These are phyloP conservation scores for Chiua virens DNA, from an alignment of 768 basidiomycete genomes.

Conservation along the genomic window DNA sequence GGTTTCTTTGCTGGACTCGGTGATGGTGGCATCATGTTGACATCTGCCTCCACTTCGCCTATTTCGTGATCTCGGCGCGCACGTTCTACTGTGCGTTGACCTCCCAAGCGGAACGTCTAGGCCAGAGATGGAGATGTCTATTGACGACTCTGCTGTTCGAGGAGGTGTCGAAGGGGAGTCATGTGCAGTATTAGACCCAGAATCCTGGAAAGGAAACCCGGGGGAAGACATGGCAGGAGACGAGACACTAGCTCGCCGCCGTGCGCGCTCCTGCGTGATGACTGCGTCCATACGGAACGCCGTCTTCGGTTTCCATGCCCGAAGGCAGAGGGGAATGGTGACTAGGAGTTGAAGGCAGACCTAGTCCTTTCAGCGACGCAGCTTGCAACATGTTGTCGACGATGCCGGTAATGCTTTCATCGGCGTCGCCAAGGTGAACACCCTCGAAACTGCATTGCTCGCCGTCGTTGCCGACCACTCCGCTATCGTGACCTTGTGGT, in stretches of 20 bases:
- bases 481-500: conserved; percentile 10
- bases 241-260: conserved; percentile 31
- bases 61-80: conserved; percentile 23
- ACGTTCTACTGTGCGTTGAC: conserved; percentile 42
- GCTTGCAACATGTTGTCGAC: conserved; percentile 66
- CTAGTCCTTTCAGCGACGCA: conserved; percentile 21
- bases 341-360: conserved; percentile 33
- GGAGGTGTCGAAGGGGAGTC: conserved; percentile 24
- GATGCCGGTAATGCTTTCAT: conserved; percentile 63
- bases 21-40: conserved; percentile 48
- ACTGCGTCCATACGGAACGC: conserved; percentile 60
- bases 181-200: conserved; percentile 12
- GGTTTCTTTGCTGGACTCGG: conserved; percentile 43
- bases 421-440: conserved; percentile 43
- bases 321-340: conserved; percentile 45
- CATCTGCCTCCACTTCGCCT: conserved; percentile 39
- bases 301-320: conserved; percentile 60
- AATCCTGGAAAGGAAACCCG: conserved; percentile 36
- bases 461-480: background rate
- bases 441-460: conserved; percentile 39
- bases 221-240: conserved; percentile 34
- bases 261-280: conserved; percentile 59
- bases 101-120: conserved; percentile 32
- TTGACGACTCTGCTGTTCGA: conserved; percentile 23
- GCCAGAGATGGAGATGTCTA: conserved; percentile 15